Base-by-base conservation (phyloP, 2,329 filamentous ascomycete species). In the Pseudopithomyces chartarum region DNA sequence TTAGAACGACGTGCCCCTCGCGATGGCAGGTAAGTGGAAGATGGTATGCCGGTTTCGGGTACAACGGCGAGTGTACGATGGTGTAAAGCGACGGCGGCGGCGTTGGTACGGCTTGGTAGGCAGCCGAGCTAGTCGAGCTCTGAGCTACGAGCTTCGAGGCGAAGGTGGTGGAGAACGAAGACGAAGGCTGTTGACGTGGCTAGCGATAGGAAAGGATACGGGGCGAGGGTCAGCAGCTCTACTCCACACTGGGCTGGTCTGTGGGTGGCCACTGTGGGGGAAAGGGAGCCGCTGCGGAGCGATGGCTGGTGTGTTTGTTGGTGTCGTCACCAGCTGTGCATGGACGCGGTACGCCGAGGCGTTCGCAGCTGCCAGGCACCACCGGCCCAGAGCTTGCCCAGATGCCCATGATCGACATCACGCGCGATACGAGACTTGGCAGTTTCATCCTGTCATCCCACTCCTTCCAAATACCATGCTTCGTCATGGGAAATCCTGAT, bases 341-440 rank as follows among this genome's bases (percentile, higher is more conserved):
- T 36, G 23, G 40, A 17, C 19, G 39, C 39, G n/a, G 32, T 20
- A 22, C 42, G 36, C 52, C 34, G 23, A 26, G 33, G 51, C 51
- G 33, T 20, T 33, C 32, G 46, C 40, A 23, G 22, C 42, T 53
- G 56, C 34, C 53, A 55, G 56, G 56, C 44, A 55, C 53, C 43
- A 19, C 7, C 12, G n/a, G n/a, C n/a, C 26, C 26, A 29, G 26
- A 8, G 26, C 26, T 4, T 29, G 26, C 17, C 3, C 19, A 19
- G 26, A 34, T 29, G 20, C 52, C 10, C 42, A 46, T 19, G 53
- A 59, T 58, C 59, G 55, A 60, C 58, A 55, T 58, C 58, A 60
- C 52, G 51, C 34, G 29, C 51, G 12, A 19, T 12, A 17, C 19
- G 26, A 8, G 32, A 20, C 40, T 51, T 51, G 48, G 48, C 48